Conservation (phyloP, 1,139 yeast species). For the Suhomyces coccinellae region DNA sequence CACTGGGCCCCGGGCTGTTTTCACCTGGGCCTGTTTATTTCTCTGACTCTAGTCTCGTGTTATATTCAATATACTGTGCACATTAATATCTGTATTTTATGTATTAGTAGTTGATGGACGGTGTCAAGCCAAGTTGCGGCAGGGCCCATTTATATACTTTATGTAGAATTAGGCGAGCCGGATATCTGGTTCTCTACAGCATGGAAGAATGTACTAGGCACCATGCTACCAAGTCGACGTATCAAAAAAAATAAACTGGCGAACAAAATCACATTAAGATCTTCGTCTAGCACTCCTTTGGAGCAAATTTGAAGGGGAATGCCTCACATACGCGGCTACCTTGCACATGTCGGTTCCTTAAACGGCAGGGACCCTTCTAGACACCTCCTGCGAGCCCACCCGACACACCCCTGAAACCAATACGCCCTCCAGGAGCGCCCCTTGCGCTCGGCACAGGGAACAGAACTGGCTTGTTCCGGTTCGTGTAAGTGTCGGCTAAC, state of each 20-base stretch:
- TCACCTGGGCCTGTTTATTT: constrained; percentile 3
- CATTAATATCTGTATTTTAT: too few relatives aligned
- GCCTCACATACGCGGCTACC: constrained; percentile 2
- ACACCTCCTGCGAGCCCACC: not conserved
- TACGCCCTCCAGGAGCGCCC: not conserved
- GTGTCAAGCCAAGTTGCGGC: too few relatives aligned
- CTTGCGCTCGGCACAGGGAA: not conserved
- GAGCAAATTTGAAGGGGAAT: not conserved
- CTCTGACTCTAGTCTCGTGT: constrained; percentile 5
- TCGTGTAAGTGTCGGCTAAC: too few relatives aligned
- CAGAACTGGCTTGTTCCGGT: too few relatives aligned
- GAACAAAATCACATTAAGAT: not conserved
- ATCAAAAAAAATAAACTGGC: constrained; percentile 4
- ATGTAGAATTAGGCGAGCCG: not conserved
- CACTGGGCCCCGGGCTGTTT: not conserved
- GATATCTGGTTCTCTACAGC: not conserved
- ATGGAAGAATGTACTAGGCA: not conserved
- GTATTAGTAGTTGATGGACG: too few relatives aligned
- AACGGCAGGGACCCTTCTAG: constrained; percentile 2
- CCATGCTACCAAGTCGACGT: not conserved
- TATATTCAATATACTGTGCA: constrained; percentile 1
- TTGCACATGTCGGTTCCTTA: constrained; percentile 1
- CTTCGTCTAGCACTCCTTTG: constrained; percentile 5
- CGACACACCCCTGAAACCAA: constrained; percentile 1
- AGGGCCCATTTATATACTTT: not conserved